Base-by-base conservation (phyloP, 306 rosid genomes). In the Fragaria vesca region DNA sequence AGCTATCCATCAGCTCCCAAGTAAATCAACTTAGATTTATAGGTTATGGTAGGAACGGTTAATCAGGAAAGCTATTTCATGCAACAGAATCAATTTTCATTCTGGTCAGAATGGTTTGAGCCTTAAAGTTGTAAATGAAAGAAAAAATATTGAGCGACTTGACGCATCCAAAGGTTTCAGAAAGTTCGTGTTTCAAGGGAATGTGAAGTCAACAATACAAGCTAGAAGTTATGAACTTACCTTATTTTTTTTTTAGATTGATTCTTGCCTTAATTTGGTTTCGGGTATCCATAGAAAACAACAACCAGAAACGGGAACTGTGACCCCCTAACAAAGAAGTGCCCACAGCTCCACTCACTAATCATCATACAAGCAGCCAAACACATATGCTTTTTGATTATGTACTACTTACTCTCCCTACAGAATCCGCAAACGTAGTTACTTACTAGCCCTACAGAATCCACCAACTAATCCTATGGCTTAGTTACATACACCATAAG, bases 381-480 rank as follows among this genome's bases (percentile, higher is more conserved):
- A 10, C 66, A 43, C 54, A 11, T 40, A 20, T 43, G 69, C 48
- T 21, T 8, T 24, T 55, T 46, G 38, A 52, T 76, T 24, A 67
- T 34, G 75, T 62, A 58, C 80, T 42, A 46, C 66, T 32, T 36
- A 62, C 76, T 40, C 69, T 48, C 62, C 71, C 74, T 52, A 66
- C 16, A 10, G 26, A 36, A 57, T 9, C 72, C 17, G 24, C 48
- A 45, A 68, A 34, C 21, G 17, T 63, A 63, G 69, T 16, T 32
- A 61, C 75, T 28, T 47, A 55, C 76, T 46, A 75, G 50, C 62
- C 73, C 74, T 43, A 66, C n/a, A 16, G 36, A 36, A 57, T 13
- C 72, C 17, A 21, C 42, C 55, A 32, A 76, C 74, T 46, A 72
- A 57, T 24, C 77, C 87, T 7, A 73, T 47, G 5, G 42, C 82